Evolutionary conservation across 2,329 filamentous ascomycete species (phyloP), one percentile per base, ranked within the genome.

Genomic region (Penicillium sp.): DNA sequence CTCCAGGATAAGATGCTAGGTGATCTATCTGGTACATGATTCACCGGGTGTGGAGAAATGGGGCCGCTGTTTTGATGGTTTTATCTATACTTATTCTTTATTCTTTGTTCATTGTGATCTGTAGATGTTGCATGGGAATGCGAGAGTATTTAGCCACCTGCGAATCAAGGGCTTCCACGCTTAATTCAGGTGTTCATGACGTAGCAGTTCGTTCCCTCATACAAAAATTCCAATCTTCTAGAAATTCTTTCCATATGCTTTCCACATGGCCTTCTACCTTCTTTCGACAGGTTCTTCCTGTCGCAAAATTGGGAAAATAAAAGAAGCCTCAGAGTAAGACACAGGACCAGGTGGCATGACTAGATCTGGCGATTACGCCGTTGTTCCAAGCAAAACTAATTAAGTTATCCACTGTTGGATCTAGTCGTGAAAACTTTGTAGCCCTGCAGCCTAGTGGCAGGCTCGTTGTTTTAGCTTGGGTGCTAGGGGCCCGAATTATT

Each of bases 1-100:
- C 37, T 40, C 37, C 9, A 11, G 9, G 11, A 8, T 37, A 5
- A 8, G 18, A 8, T 40, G 7, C 11, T 20, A 18, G 33, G n/a
- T 48, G 46, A 40, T 49, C 33, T 37, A 40, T 49, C 22, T 40
- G 46, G 15, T 29, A 45, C 43, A 49, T 49, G 46, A 49, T 49
- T 37, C 22, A 31, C 46, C 31, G 46, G 46, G 33, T 49, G 31
- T 49, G 46, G 31, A 49, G 31, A 49, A 31, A 33, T 35, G n/a
- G 27, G 18, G 27, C 18, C 45, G 27, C 14, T 22, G 29, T 46
- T 31, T 33, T 12, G 15, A 45, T 31, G 20, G 26, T 31, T 37
- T n/a, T 25, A 46, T 29, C 14, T 31, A 20, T 20, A 4, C 18
- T 33, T 35, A 20, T 31, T 46, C 1, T 31, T n/a, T 31, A 15